Percentiles rank a stretch among this genome's conserved stretches.
Evolutionary conservation across 495 filamentous ascomycete species (phyloP).

Genomic region (Lasiosphaeria ovina): DNA sequence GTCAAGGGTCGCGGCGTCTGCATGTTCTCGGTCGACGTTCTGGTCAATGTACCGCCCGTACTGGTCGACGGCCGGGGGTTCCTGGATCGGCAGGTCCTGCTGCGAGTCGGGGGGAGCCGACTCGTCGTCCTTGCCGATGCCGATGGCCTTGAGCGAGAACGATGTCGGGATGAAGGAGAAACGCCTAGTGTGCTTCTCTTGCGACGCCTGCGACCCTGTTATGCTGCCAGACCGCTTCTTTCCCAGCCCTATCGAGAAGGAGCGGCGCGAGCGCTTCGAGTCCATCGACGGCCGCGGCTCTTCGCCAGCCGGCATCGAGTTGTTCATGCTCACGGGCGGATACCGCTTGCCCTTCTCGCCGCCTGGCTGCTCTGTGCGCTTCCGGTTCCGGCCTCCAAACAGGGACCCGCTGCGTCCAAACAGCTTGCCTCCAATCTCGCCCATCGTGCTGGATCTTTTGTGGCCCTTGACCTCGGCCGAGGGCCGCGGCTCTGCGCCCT

Average conservation of each 20-base stretch:
- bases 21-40: constrained; percentile 30
- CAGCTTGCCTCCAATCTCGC: constrained; percentile 72
- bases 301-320: constrained; percentile 45
- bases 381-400: constrained; percentile 59
- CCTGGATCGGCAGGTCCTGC: constrained; percentile 47
- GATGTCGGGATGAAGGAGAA: constrained; percentile 79
- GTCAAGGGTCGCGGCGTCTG: constrained; percentile 35
- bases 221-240: constrained; percentile 67
- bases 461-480: constrained; percentile 60
- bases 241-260: constrained; percentile 69
- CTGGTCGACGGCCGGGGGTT: constrained; percentile 40
- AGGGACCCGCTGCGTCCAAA: constrained; percentile 78
- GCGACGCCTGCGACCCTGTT: constrained; percentile 47
- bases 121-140: constrained; percentile 47
- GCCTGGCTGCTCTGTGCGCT: constrained; percentile 40
- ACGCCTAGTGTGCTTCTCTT: constrained; percentile 57
- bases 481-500: constrained; percentile 2
- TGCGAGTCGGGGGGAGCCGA: constrained; percentile 40
- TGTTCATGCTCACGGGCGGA: constrained; percentile 78
- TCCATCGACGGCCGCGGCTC: constrained; percentile 75
- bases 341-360: constrained; percentile 58
- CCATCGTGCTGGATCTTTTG: constrained; percentile 86
- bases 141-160: constrained; percentile 65
- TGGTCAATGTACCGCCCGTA: constrained; percentile 40
- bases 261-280: constrained; percentile 63